Evolutionary conservation across 148 eudicot species (phyloP), one percentile per base, ranked within the genome.

Genomic region (Linanthus parryae): DNA sequence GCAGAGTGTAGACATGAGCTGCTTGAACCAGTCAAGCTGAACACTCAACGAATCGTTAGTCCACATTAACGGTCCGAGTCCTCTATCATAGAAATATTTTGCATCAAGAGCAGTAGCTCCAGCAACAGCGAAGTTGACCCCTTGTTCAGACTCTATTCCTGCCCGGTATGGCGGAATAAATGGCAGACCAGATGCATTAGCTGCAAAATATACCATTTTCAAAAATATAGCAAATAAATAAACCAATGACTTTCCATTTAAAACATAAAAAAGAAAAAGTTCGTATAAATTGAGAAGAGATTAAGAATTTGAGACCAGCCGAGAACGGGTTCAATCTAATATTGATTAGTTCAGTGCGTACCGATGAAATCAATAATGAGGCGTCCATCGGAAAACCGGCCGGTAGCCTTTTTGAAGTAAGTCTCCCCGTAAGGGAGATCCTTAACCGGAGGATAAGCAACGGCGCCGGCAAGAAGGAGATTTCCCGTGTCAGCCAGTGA

Each of bases 321-420:
- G n/a, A n/a, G n/a, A n/a, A n/a, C n/a, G n/a, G n/a, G n/a, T n/a
- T n/a, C n/a, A n/a, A n/a, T n/a, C n/a, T n/a, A n/a, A n/a, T n/a
- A n/a, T n/a, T n/a, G n/a, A n/a, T n/a, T n/a, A n/a, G n/a, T n/a
- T n/a, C n/a, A n/a, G n/a, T n/a, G n/a, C n/a, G n/a, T 41, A 56
- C 59, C 59, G 21, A 56, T 42, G 21, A 56, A 56, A 56, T 56
- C 95, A 22, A 84, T 66, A n/a, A 85, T 72, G n/a, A 85, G 50
- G 7, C 90, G 95, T 14, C 95, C 95, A 29, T 85, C 78, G 14
- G 77, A 82, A 59, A 76, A 85, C 6, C 95, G 73, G 1, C 95
- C 95, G 21, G 90, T 77, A 14, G 95, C 78, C 13, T 14, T 34
- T 5, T 59, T 53, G 68, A 85, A 79, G 75, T 40, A 77, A 8